These are phyloP conservation scores for Excoecaria agallocha DNA, from an alignment of 345 rosid genomes.

Conservation along the genomic window DNA sequence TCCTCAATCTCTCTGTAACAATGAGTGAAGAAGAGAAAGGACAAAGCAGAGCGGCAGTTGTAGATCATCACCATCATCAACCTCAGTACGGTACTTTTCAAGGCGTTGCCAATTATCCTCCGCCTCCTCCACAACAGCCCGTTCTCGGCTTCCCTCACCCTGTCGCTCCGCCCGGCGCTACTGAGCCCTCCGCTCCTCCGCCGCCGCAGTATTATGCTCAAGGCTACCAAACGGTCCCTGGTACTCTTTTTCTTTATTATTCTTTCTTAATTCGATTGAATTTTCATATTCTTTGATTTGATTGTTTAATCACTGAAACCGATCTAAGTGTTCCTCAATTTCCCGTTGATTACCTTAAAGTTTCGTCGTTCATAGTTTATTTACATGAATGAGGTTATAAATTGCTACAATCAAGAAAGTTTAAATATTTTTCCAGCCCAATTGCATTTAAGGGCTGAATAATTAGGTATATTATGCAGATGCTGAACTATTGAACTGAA, in stretches of 20 bases:
- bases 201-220: conserved; percentile 48
- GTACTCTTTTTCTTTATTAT: conserved; percentile 23
- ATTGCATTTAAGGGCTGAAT: background rate
- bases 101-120: conserved; percentile 87
- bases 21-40: conserved; percentile 18
- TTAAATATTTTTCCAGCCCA: background rate
- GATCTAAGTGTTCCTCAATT: background rate
- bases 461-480: background rate
- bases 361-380: background rate
- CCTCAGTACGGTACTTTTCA: conserved; percentile 90
- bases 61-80: conserved; percentile 14
- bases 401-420: background rate
- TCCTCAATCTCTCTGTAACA: background rate
- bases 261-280: background rate
- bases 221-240: conserved; percentile 75
- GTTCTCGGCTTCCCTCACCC: conserved; percentile 88
- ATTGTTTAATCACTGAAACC: background rate
- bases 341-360: background rate
- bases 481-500: background rate
- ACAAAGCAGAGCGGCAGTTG: background rate
- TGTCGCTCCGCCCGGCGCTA: conserved; percentile 62
- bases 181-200: conserved; percentile 39
- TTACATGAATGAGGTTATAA: background rate
- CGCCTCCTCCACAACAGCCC: conserved; percentile 50
- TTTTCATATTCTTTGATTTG: too few species aligned